A percentile compares a stretch with the other conserved stretches of the same genome.
Evolutionary conservation across 257 asterid species (phyloP).

Genomic region (Lycium barbarum): DNA sequence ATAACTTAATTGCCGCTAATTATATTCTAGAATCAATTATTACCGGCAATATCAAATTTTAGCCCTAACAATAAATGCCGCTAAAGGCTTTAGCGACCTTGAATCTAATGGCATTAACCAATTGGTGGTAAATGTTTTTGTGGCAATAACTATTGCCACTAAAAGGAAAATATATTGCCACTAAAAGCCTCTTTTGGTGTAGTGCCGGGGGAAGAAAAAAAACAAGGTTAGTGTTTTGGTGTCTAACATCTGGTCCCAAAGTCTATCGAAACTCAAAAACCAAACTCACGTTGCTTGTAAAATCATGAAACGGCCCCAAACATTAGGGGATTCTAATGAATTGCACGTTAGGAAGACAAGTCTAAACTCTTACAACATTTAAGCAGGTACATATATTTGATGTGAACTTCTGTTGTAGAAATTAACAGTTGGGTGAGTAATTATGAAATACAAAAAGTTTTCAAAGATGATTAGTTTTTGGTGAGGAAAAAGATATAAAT

Average conservation of each 20-base stretch:
- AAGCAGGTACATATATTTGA: not conserved
- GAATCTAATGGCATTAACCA: no score
- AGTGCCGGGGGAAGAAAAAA: no score
- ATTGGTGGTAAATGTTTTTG: no score
- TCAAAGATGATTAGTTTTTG: not conserved
- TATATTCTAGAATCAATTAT: no score
- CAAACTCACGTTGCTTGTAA: not conserved
- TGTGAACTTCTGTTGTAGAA: not conserved
- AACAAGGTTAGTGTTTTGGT: not conserved
- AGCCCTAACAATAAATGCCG: no score
- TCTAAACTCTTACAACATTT: not conserved
- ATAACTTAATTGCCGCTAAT: no score
- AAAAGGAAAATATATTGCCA: no score
- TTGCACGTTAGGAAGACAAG: not conserved
- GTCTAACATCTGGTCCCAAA: not conserved
- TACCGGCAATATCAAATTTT: no score
- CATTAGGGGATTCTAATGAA: not conserved
- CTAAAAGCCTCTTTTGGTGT: no score
- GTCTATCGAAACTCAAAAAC: not conserved
- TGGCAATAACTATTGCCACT: no score
- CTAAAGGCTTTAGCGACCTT: no score
- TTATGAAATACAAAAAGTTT: not conserved
- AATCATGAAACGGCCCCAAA: not conserved
- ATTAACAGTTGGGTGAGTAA: not conserved
- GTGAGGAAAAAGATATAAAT: slow-evolving; percentile 1